Conservation (phyloP, 2,329 filamentous ascomycete genomes). For the Aspergillus sp. region DNA sequence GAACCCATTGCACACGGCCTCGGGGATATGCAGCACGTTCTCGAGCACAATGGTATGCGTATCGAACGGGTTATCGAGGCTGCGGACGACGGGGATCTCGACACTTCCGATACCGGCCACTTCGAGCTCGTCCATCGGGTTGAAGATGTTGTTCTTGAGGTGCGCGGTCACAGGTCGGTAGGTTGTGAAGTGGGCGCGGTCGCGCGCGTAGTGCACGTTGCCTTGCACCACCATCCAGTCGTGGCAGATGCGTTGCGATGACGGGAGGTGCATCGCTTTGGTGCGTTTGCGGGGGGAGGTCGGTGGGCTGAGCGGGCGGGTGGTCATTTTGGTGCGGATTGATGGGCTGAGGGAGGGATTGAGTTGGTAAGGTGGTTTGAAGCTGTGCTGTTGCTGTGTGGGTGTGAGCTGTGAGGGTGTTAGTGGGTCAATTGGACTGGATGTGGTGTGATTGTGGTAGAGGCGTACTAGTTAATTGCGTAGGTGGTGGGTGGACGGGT, state of each 20-base stretch:
- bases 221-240: constrained; percentile 32
- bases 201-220: constrained; percentile 38
- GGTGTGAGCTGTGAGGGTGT: too few relatives aligned
- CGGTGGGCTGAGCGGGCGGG: neutral
- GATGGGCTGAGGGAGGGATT: neutral
- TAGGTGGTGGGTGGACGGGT: neutral
- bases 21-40: constrained; percentile 39
- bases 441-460: rapidly evolving
- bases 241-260: constrained; percentile 44
- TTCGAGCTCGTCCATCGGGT: constrained; percentile 25
- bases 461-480: too few relatives aligned
- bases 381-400: too few relatives aligned
- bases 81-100: constrained; percentile 30
- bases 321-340: neutral
- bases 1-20: constrained; percentile 38
- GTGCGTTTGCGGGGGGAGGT: neutral
- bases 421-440: too few relatives aligned
- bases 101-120: constrained; percentile 38
- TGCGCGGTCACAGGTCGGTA: constrained; percentile 29
- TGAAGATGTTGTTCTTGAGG: constrained; percentile 27
- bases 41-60: constrained; percentile 31
- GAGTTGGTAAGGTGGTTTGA: neutral
- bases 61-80: constrained; percentile 19
- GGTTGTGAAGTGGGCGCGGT: constrained; percentile 33
- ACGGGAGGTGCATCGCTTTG: constrained; percentile 4